Evolutionary conservation across 2,329 filamentous ascomycete genomes (phyloP).

Genomic region (Akanthomyces dipterigenus): DNA sequence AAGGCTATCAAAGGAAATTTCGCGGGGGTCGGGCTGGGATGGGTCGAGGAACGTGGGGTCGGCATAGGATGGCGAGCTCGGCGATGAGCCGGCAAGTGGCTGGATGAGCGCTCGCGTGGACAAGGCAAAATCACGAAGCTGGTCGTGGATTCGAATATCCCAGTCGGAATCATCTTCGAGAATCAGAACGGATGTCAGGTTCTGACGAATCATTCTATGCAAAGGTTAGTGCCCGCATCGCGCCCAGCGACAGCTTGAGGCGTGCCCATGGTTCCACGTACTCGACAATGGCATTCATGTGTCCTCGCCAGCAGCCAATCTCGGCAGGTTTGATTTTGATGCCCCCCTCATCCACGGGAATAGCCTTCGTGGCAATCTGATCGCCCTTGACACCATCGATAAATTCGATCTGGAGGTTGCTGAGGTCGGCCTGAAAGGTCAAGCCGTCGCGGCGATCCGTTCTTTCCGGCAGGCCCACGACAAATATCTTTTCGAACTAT

Average conservation of each 20-base stretch:
- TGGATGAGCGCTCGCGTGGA: constrained; percentile 30
- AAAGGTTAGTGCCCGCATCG: background rate
- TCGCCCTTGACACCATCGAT: constrained; percentile 37
- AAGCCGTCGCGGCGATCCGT: constrained; percentile 46
- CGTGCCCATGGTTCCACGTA: constrained; percentile 12
- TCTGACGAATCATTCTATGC: constrained; percentile 35
- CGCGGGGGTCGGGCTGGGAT: constrained; percentile 6
- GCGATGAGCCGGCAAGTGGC: constrained; percentile 16
- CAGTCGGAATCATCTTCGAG: constrained; percentile 53
- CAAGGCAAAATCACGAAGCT: constrained; percentile 36
- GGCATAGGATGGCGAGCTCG: constrained; percentile 15
- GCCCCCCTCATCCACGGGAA: constrained; percentile 27
- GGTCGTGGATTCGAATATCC: constrained; percentile 44
- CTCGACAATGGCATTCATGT: constrained; percentile 32
- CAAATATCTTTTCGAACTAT: constrained; percentile 47
- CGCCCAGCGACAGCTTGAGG: background rate
- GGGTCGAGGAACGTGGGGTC: constrained; percentile 20
- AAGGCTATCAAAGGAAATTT: constrained; percentile 18
- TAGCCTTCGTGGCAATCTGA: constrained; percentile 29
- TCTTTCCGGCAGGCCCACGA: constrained; percentile 43
- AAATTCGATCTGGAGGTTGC: constrained; percentile 37
- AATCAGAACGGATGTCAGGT: constrained; percentile 41
- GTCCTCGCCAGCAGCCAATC: constrained; percentile 32
- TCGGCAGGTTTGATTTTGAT: constrained; percentile 21
- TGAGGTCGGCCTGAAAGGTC: constrained; percentile 39